Conservation (phyloP, 2,329 filamentous ascomycete genomes). For the Macrophomina phaseolina region DNA sequence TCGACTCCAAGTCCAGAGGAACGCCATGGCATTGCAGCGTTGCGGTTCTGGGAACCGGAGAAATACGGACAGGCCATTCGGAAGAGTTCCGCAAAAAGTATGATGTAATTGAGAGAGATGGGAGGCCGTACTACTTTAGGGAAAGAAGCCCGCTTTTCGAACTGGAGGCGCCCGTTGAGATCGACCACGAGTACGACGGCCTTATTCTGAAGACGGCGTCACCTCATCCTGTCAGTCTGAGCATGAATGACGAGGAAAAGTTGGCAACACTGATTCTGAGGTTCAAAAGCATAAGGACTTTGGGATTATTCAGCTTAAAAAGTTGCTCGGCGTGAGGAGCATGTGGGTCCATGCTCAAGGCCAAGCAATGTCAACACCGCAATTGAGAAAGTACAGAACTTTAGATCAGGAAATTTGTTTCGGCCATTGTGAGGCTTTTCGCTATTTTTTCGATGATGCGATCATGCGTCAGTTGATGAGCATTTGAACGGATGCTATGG, state of each 20-base stretch:
- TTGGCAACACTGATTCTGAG: neutral
- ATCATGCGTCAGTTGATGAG: no score
- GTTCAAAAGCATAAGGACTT: neutral
- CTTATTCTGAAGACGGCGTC: neutral
- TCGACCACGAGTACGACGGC: neutral
- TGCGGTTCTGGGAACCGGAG: neutral
- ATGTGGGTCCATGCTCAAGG: no score
- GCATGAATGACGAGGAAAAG: neutral
- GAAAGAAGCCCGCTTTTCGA: neutral
- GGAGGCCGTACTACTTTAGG: neutral
- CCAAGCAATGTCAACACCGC: no score
- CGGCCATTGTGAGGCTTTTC: no score
- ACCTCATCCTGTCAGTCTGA: neutral
- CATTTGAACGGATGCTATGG: no score
- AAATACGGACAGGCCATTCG: neutral
- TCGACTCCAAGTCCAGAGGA: neutral
- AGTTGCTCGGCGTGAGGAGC: no score
- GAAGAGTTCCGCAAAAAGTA: neutral
- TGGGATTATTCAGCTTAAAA: neutral
- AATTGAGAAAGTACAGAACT: no score
- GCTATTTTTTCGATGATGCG: no score
- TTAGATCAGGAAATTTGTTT: no score
- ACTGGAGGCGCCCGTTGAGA: neutral
- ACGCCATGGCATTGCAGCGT: conserved; percentile 22
- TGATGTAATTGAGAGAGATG: neutral